Evolutionary conservation across 2,329 filamentous ascomycete genomes (phyloP).

Genomic region (Aureobasidium subglaciale): DNA sequence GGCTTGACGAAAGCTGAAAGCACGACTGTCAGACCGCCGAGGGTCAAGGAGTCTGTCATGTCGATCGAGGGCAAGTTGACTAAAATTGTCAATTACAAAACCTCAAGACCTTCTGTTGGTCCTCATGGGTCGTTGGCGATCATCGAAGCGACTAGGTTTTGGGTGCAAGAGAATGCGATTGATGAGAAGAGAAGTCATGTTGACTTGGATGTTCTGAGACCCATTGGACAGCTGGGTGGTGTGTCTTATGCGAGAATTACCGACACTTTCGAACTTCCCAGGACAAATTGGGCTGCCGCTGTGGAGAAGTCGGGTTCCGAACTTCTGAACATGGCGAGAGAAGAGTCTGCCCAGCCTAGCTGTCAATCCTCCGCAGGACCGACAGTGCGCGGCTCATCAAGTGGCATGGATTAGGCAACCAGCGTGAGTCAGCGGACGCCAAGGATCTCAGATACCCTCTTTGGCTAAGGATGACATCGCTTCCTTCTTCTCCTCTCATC

Average conservation of each 20-base stretch:
- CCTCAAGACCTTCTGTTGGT: neutral
- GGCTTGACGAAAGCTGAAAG: conserved; percentile 63
- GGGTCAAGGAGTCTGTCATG: conserved; percentile 73
- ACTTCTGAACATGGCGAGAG: neutral
- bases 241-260: conserved; percentile 7
- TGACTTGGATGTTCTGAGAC: neutral
- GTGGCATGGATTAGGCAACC: too few relatives aligned
- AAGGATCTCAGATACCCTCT: too few relatives aligned
- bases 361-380: too few relatives aligned
- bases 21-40: conserved; percentile 55
- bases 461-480: too few relatives aligned
- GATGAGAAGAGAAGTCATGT: neutral
- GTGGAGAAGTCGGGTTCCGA: neutral
- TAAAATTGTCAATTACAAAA: conserved; percentile 53
- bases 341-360: neutral
- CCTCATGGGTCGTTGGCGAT: conserved; percentile 20
- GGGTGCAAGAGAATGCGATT: conserved; percentile 18
- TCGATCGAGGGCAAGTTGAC: conserved; percentile 69
- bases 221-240: conserved; percentile 2
- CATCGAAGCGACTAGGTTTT: conserved; percentile 27
- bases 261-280: conserved; percentile 18
- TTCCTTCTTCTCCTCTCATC: too few relatives aligned
- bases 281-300: conserved; percentile 1
- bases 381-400: too few relatives aligned
- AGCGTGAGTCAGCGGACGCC: too few relatives aligned